Evolutionary conservation across 1,139 yeast species (phyloP).

Genomic region (Yamadazyma oceani): DNA sequence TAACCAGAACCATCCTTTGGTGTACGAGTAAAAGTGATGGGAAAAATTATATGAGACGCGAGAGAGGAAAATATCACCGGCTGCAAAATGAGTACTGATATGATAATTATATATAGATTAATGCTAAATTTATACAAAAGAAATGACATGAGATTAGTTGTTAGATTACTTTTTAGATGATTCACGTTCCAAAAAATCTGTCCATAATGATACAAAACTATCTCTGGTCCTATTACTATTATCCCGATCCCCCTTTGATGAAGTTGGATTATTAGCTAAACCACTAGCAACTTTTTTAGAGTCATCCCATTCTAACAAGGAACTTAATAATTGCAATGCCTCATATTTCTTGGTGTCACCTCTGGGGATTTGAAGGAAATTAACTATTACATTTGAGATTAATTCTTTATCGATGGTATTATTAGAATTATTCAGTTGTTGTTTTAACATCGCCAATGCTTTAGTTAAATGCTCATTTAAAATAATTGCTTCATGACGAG

Average conservation of each 20-base stretch:
- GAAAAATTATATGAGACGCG: constrained; percentile 10
- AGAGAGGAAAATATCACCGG: neutral
- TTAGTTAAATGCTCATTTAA: constrained; percentile 91
- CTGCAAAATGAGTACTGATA: neutral
- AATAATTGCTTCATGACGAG: constrained; percentile 94
- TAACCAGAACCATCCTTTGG: constrained; percentile 18
- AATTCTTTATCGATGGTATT: constrained; percentile 85
- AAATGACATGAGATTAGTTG: too few species aligned
- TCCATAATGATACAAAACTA: constrained; percentile 84
- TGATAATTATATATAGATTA: constrained; percentile 1
- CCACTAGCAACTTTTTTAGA: constrained; percentile 83
- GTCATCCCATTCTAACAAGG: constrained; percentile 86
- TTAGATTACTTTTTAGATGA: constrained; percentile 33
- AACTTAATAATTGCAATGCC: constrained; percentile 80
- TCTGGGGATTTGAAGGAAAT: constrained; percentile 83
- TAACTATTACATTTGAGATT: constrained; percentile 79
- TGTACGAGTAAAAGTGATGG: neutral
- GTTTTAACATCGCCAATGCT: constrained; percentile 76
- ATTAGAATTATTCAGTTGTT: constrained; percentile 60
- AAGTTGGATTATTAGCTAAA: constrained; percentile 45
- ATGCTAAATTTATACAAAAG: constrained; percentile 1
- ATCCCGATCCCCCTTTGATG: constrained; percentile 20
- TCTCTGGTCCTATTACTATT: constrained; percentile 42
- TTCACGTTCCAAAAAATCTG: constrained; percentile 85
- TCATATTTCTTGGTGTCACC: constrained; percentile 95